phyloP scores from a whole-genome alignment of 179 eudicot species.

The Gypsophila paniculata region DNA sequence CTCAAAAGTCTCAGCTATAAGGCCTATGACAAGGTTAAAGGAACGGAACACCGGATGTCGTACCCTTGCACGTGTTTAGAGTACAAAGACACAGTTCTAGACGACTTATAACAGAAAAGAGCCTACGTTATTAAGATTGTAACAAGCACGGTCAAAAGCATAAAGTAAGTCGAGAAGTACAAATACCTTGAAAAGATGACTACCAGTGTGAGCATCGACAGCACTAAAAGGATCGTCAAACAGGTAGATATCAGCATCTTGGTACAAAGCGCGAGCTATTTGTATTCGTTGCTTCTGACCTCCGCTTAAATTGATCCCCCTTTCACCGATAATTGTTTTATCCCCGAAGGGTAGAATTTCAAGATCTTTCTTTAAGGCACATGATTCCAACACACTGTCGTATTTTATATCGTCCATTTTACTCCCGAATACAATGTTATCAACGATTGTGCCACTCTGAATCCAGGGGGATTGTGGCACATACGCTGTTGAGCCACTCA shows the following conservation, averaged over 20 bases:
- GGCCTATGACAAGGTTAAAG: too few species aligned
- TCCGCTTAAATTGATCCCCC: conserved; percentile 71
- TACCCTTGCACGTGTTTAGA: too few species aligned
- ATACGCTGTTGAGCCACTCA: conserved; percentile 48
- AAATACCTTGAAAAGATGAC: conserved; percentile 63
- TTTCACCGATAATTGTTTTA: conserved; percentile 67
- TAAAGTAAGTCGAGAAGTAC: neutral
- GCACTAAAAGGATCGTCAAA: conserved; percentile 87
- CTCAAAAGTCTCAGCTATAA: too few species aligned
- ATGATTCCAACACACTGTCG: conserved; percentile 50
- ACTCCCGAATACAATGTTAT: conserved; percentile 55
- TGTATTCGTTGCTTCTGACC: conserved; percentile 80
- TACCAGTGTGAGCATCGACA: conserved; percentile 83
- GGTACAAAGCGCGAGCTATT: conserved; percentile 72
- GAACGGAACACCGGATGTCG: too few species aligned
- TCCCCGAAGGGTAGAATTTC: conserved; percentile 59
- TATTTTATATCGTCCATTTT: conserved; percentile 42
- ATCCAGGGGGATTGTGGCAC: conserved; percentile 68
- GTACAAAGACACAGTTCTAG: too few species aligned
- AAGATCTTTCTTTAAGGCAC: conserved; percentile 59
- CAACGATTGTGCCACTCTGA: conserved; percentile 58
- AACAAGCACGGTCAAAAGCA: conserved; percentile 7
- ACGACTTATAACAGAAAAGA: too few species aligned
- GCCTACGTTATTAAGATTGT: neutral
- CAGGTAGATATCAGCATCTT: conserved; percentile 68